phyloP scores from a whole-genome alignment of 2,329 filamentous ascomycete species.

The Trichophyton simii region DNA sequence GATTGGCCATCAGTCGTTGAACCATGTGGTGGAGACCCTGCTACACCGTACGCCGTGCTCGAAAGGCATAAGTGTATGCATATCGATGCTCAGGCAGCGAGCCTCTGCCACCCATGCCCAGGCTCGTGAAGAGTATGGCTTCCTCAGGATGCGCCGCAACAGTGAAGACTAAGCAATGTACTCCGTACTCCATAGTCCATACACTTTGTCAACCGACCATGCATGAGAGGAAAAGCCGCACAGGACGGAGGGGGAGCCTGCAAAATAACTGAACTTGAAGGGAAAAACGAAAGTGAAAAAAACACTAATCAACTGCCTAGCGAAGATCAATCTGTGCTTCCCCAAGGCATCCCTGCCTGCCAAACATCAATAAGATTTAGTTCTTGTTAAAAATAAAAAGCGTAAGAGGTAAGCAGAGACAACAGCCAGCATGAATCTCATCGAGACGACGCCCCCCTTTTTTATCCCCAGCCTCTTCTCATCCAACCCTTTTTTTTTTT shows the following conservation, averaged over 20 bases:
- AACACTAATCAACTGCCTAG: background rate
- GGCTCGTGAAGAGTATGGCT: background rate
- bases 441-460: background rate
- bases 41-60: background rate
- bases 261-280: background rate
- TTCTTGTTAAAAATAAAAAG: background rate
- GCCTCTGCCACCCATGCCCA: background rate
- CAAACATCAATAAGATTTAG: background rate
- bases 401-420: background rate
- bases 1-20: background rate
- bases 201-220: background rate
- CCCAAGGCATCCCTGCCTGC: background rate
- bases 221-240: background rate
- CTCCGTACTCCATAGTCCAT: background rate
- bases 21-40: background rate
- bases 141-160: background rate
- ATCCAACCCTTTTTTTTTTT: background rate
- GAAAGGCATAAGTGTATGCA: background rate
- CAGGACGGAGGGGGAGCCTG: background rate
- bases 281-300: background rate
- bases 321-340: constrained; percentile 2
- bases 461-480: background rate
- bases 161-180: background rate
- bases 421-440: background rate
- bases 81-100: background rate